Evolutionary conservation across 176 grass and related monocot species (phyloP).

Genomic region (Raddia distichophylla): DNA sequence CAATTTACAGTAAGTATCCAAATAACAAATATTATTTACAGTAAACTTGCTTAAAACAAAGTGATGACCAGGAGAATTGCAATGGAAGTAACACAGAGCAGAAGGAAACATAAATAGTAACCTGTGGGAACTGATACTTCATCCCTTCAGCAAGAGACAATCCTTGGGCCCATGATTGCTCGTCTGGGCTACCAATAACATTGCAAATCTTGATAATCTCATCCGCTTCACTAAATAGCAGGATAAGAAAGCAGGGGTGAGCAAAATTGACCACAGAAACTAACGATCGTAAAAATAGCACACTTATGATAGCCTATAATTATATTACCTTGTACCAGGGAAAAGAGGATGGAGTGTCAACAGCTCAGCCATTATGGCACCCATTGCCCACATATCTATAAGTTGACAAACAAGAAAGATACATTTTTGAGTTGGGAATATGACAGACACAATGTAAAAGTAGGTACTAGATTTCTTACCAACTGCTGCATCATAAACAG

Average conservation of each 20-base stretch:
- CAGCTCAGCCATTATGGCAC: constrained; percentile 98
- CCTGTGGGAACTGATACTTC: constrained; percentile 96
- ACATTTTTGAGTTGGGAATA: constrained; percentile 16
- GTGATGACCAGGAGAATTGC: neutral
- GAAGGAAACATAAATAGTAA: constrained; percentile 33
- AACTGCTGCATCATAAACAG: constrained; percentile 88
- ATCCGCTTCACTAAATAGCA: constrained; percentile 77
- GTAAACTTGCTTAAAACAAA: constrained; percentile 31
- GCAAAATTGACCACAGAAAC: constrained; percentile 17
- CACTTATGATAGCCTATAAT: constrained; percentile 38
- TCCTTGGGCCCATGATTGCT: constrained; percentile 85
- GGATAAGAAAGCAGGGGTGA: constrained; percentile 34
- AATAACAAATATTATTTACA: constrained; percentile 1
- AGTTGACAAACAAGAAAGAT: constrained; percentile 39
- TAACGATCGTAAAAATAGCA: constrained; percentile 14
- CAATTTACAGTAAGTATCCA: neutral
- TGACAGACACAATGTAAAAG: constrained; percentile 38
- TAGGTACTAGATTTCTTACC: constrained; percentile 49
- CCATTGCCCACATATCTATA: constrained; percentile 99
- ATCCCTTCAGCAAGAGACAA: constrained; percentile 78
- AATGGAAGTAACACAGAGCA: neutral
- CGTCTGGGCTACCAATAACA: constrained; percentile 84
- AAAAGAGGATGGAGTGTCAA: constrained; percentile 95
- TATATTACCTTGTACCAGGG: constrained; percentile 86
- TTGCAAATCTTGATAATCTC: constrained; percentile 93